phyloP scores from a whole-genome alignment of 1,284 basidiomycete species.

The Mycosarcoma maydis region DNA sequence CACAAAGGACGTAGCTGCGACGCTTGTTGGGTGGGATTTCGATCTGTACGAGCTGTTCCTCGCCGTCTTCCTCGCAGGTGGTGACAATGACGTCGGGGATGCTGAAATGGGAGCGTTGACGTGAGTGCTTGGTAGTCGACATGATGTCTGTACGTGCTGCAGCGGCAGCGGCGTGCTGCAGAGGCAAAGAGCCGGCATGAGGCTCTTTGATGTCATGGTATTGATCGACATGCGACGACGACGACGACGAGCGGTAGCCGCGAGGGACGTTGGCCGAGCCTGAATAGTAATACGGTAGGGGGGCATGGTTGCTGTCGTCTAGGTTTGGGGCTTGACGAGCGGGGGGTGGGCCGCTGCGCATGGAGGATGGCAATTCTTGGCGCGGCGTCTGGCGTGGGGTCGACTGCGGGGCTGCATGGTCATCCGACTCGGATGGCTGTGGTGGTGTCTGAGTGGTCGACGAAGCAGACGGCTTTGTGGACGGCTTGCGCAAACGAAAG shows the following conservation, averaged over 20 bases:
- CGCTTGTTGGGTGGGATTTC: conserved; percentile 43
- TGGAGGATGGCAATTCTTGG: too few relatives aligned
- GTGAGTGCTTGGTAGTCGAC: conserved; percentile 14
- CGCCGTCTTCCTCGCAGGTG: conserved; percentile 50
- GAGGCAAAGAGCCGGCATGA: conserved; percentile 19
- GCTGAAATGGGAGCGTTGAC: conserved; percentile 54
- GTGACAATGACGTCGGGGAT: conserved; percentile 61
- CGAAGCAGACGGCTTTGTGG: conserved; percentile 1
- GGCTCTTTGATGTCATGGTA: neutral
- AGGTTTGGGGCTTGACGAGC: too few relatives aligned
- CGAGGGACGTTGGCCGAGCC: neutral
- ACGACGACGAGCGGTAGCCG: conserved; percentile 7
- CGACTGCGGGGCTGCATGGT: neutral
- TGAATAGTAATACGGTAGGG: conserved; percentile 17
- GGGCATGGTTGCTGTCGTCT: neutral
- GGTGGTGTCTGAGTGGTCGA: neutral
- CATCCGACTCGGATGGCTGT: neutral
- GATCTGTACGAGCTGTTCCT: conserved; percentile 46
- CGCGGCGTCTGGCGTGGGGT: neutral
- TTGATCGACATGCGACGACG: neutral
- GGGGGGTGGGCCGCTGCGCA: too few relatives aligned
- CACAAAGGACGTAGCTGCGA: conserved; percentile 30
- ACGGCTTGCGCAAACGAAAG: conserved; percentile 37
- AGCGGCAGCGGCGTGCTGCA: conserved; percentile 1
- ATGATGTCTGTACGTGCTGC: conserved; percentile 5